Evolutionary conservation across 2,329 filamentous ascomycete genomes (phyloP), one percentile per base, ranked within the genome.

Genomic region (Stagonosporopsis tanaceti): DNA sequence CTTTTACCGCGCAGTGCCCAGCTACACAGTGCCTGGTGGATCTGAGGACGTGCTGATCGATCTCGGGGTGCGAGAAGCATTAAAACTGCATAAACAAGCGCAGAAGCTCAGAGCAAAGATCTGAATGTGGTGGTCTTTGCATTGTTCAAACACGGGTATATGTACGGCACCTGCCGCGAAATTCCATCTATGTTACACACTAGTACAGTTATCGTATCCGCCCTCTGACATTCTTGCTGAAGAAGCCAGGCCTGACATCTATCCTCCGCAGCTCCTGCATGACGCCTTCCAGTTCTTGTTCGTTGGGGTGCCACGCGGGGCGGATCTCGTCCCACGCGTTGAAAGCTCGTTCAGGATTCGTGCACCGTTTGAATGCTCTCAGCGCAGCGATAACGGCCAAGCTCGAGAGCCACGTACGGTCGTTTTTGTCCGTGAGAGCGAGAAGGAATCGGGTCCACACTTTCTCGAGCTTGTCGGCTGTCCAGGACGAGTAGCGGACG

Each of bases 401-500:
- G 9, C 64, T 63, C 1, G 65, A 71, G 6, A 71, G 63, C 72
- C 66, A 73, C 14, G 68, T 74, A 27, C 67, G 60, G 46, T 68
- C 71, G 40, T 61, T 50, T 1, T 65, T 42, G 7, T 62, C 39
- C 1, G 62, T 17, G 0, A 72, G 61, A 15, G 64, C 62, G 15
- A 61, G 45, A 1, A 76, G 48, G 39, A 69, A 75, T 39, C 73
- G 61, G 0, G n/a, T 42, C 71, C 71, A 76, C 6, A 69, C 41
- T 17, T 62, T 62, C 50, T 89, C 83, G 2, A 98, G 83, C n/a
- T 87, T 84, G 62, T 84, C 77, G 28, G 81, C 79, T 27, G 86
- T 92, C 94, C 95, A 99, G 12, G 86, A 82, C 0, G 88, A 87
- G 61, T 87, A 80, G 24, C 80, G 78, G 17, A 83, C 76, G 25